Evolutionary conservation across 2,329 filamentous ascomycete genomes (phyloP).

Genomic region (Berkeleyomyces rouxiae): DNA sequence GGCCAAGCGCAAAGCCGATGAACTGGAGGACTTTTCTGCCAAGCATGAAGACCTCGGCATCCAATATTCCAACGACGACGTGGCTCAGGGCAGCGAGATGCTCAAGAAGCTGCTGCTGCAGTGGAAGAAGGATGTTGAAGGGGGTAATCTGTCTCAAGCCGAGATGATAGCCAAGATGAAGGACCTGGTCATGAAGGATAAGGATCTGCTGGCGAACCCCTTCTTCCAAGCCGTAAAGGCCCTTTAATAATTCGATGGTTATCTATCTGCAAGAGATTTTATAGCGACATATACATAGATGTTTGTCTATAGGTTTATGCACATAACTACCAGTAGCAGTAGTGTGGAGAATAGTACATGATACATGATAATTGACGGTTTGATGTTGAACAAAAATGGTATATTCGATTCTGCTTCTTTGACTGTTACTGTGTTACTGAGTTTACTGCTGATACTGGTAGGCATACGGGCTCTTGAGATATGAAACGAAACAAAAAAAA

Average conservation of each 20-base stretch:
- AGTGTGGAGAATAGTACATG: slow-evolving; percentile 5
- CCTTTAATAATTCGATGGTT: slow-evolving; percentile 22
- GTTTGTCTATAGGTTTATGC: not conserved
- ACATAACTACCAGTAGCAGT: not conserved
- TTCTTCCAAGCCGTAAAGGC: slow-evolving; percentile 54
- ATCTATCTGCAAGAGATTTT: too few species aligned
- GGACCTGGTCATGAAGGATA: slow-evolving; percentile 60
- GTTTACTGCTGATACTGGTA: slow-evolving; percentile 3
- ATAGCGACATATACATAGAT: not conserved
- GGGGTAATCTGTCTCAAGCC: slow-evolving; percentile 45
- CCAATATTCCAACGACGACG: slow-evolving; percentile 63
- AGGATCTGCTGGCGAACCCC: slow-evolving; percentile 44
- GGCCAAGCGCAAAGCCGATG: slow-evolving; percentile 97
- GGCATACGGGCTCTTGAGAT: not conserved
- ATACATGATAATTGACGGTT: not conserved
- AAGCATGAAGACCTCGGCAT: slow-evolving; percentile 49
- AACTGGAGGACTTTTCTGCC: slow-evolving; percentile 84
- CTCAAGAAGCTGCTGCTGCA: slow-evolving; percentile 67
- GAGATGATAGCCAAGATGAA: slow-evolving; percentile 66
- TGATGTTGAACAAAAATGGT: not conserved
- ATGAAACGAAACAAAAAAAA: not conserved
- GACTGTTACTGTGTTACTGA: slow-evolving; percentile 1
- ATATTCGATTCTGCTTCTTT: slow-evolving; percentile 3
- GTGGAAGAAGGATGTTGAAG: slow-evolving; percentile 64
- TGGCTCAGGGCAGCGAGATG: slow-evolving; percentile 72